Evolutionary conservation across 495 filamentous ascomycete genomes (phyloP).

Genomic region (Aspergillus leporis): DNA sequence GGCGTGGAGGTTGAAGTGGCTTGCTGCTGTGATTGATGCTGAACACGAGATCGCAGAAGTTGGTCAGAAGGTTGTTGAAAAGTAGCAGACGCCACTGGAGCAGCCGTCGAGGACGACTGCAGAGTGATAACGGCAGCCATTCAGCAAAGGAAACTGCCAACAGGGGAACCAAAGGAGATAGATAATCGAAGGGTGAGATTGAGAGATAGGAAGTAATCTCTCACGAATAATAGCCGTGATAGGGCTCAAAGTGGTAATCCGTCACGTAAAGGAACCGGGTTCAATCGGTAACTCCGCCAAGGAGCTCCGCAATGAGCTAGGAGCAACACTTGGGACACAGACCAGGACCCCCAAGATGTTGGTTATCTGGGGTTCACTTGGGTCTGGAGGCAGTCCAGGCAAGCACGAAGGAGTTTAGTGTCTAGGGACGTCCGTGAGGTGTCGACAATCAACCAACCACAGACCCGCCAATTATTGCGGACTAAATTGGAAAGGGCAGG

Average conservation of each 20-base stretch:
- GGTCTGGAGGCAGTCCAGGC: background rate
- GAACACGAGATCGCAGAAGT: conserved; percentile 29
- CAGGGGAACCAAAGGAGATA: conserved; percentile 4
- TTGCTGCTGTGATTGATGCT: conserved; percentile 16
- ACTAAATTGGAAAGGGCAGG: conserved; percentile 5
- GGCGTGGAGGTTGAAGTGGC: conserved; percentile 28
- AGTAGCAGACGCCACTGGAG: conserved; percentile 23
- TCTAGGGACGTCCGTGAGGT: background rate
- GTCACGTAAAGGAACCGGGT: conserved; percentile 25
- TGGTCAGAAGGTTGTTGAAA: conserved; percentile 30
- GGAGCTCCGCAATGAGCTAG: conserved; percentile 18
- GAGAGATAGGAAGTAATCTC: conserved; percentile 19
- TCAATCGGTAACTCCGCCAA: conserved; percentile 18
- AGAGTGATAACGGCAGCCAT: conserved; percentile 51
- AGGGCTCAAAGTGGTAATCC: background rate
- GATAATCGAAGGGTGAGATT: conserved; percentile 8
- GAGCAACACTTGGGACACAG: background rate
- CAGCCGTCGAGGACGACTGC: conserved; percentile 42
- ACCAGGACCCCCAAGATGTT: conserved; percentile 12
- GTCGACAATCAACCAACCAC: conserved; percentile 9
- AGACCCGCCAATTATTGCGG: conserved; percentile 15
- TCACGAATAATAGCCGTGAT: conserved; percentile 5
- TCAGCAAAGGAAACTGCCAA: conserved; percentile 5
- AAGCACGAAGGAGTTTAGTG: background rate
- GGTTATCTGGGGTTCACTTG: conserved; percentile 20